Percentiles rank a stretch among this genome's conserved stretches.
These are phyloP conservation scores for Jatropha curcas DNA, from an alignment of 345 rosid genomes.

Conservation along the genomic window DNA sequence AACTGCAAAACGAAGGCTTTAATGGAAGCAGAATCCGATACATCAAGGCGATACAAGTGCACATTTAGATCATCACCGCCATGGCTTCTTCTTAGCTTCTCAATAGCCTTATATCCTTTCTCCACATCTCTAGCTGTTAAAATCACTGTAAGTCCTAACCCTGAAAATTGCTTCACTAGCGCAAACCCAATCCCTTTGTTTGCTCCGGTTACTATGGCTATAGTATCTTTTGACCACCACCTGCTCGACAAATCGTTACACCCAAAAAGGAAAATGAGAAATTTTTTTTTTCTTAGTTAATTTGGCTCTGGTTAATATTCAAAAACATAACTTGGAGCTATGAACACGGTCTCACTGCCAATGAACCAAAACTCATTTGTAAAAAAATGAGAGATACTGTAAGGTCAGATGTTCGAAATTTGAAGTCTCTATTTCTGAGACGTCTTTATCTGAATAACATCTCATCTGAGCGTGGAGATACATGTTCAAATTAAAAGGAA, in stretches of 20 bases:
- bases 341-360: too few species aligned
- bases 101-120: constrained; percentile 55
- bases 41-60: constrained; percentile 55
- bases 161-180: constrained; percentile 64
- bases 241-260: constrained; percentile 24
- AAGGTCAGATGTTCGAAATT: too few species aligned
- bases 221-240: constrained; percentile 78
- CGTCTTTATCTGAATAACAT: too few species aligned
- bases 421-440: too few species aligned
- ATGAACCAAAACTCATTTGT: too few species aligned
- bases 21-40: constrained; percentile 61
- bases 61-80: constrained; percentile 39
- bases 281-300: too few species aligned
- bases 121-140: constrained; percentile 68
- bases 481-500: too few species aligned
- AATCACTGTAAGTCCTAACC: constrained; percentile 62
- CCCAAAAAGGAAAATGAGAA: too few species aligned
- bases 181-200: constrained; percentile 84
- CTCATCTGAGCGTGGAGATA: too few species aligned
- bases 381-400: too few species aligned
- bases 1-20: constrained; percentile 56
- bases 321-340: too few species aligned
- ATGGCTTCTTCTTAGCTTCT: constrained; percentile 36
- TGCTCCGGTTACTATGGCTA: constrained; percentile 81
- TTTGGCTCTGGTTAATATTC: too few species aligned